Percentiles rank a stretch among this genome's conserved stretches.
phyloP scores from a whole-genome alignment of 2,329 filamentous ascomycete species.

The Allantophomopsis lycopodina region DNA sequence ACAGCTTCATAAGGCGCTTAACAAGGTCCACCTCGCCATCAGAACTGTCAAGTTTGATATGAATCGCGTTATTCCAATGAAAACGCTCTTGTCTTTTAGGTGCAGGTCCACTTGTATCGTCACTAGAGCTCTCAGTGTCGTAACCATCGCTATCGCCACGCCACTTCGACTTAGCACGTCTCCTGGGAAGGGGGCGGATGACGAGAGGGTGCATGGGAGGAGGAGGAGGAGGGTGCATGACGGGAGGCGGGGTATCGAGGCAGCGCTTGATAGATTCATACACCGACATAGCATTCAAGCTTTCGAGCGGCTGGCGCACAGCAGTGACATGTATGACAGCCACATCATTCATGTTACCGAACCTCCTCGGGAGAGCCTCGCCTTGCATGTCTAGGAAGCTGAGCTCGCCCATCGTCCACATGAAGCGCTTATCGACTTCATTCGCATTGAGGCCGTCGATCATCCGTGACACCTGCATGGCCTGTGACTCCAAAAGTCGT shows the following conservation, averaged over 20 bases:
- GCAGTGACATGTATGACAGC: conserved; percentile 9
- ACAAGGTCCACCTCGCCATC: too few relatives aligned
- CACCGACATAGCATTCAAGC: conserved; percentile 2
- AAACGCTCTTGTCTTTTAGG: too few relatives aligned
- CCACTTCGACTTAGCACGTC: not conserved
- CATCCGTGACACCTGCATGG: conserved; percentile 7
- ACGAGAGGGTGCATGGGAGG: conserved; percentile 2
- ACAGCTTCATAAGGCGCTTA: too few relatives aligned
- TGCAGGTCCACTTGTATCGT: not conserved
- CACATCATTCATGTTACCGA: conserved; percentile 1
- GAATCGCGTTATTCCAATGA: too few relatives aligned
- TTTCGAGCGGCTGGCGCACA: conserved; percentile 4
- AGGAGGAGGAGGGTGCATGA: conserved; percentile 3
- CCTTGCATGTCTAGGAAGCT: conserved; percentile 4
- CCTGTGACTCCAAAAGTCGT: conserved; percentile 9
- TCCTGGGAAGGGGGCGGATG: not conserved
- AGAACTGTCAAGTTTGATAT: too few relatives aligned
- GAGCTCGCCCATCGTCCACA: conserved; percentile 11
- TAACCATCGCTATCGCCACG: conserved; percentile 1
- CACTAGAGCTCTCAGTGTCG: conserved; percentile 4
- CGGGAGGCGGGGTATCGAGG: conserved; percentile 3
- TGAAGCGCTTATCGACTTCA: conserved; percentile 10
- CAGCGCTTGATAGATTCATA: too few relatives aligned
- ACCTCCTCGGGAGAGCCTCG: too few relatives aligned
- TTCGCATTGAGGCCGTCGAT: conserved; percentile 7